Base-by-base conservation (phyloP, 1,284 basidiomycete genomes). In the Golubevia pallescens region DNA sequence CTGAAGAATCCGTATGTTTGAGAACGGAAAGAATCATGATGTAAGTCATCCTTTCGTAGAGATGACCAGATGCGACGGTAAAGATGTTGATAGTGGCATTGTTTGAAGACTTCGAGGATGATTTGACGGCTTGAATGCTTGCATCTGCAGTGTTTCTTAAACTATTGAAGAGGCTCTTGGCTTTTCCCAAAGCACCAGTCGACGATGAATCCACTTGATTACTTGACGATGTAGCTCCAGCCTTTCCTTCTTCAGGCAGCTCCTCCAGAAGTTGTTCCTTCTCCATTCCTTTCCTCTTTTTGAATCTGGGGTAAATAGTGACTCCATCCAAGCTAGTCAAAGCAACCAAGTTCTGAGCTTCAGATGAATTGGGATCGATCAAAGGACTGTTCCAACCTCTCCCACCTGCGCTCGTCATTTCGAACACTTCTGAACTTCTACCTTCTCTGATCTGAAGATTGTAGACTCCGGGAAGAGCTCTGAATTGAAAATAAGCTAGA, bases 1-100 rank as follows among this genome's bases (percentile, higher is more conserved):
- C 95, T 23, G 90, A 92, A 77, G 91, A 92, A 38, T 94, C 90
- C 2, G 96, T 99, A 82, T 99, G 95, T 63, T 91, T 91, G 75
- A 99, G 89, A 23, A 99, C 97, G 75, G 93, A 95, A 51, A 98
- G 88, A 68, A 97, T 93, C 96, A 99, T 99, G 87, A 99, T 97
- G 24, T 93, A 95, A 0, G 92, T 95, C 87, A 99, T 98, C 14
- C 96, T 92, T 90, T 99, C 96, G 79, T 99, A 99, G 3, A 99
- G 88, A 61, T 97, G 88, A 0, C 97, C 96, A 3, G 94, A 97
- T 13, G 97, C 97, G 23, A 99, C 95, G 0, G 96, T 99, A 87
- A 99, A 99, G 76, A 99, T 96, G 83, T 99, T 99, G 87, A 99
- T 97, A 54, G 95, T 93, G 4, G 94, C 94, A 38, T 71, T 91